Base-by-base conservation (phyloP, 1,139 yeast genomes). In the Geotrichum histeridarum region DNA sequence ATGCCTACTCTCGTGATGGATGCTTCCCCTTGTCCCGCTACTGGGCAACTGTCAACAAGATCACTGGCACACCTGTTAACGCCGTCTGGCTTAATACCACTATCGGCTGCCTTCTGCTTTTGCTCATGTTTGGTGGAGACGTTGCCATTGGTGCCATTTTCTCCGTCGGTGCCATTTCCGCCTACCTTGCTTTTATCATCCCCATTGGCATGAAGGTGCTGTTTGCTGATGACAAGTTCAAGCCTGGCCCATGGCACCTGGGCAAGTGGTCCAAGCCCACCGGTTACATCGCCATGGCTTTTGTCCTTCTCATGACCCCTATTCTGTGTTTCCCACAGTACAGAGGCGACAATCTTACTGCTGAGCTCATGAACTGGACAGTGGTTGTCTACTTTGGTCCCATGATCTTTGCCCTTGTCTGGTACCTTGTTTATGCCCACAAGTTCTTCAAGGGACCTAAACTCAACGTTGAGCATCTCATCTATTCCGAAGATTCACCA, bases 101-200 rank as follows among this genome's bases (percentile, higher is more conserved):
- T 32, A 64, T 84, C 54, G 88, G 86, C 38, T 79, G 80, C 63
- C 73, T 82, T 32, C 70, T 80, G 37, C 73, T 84, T 57, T 74
- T 82, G 54, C 73, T 83, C 58, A 75, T 83, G 65, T 83, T 84
- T 70, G 86, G 85, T 35, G 88, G 87, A 38, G 82, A 78, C 55
- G 75, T 79, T 12, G 86, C 90, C 44, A 81, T 85, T 62, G 84
- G 82, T 43, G 91, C 93, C 48, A 82, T 84, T 55, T 85, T 85
- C 71, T 82, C 87, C 0, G 87, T 84, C 41, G 89, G 89, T 51
- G 91, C 89, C 54, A 83, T 84, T 64, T 80, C 86, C 15, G 83
- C 87, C 0, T 84, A 83, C 63, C 77, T 84, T 58, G 84, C 90
- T 0, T 84, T 84, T 67, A 77, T 82, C n/a, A 73, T 82, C 62